phyloP scores from a whole-genome alignment of 2,329 filamentous ascomycete genomes.

The Plenodomus lindquistii region DNA sequence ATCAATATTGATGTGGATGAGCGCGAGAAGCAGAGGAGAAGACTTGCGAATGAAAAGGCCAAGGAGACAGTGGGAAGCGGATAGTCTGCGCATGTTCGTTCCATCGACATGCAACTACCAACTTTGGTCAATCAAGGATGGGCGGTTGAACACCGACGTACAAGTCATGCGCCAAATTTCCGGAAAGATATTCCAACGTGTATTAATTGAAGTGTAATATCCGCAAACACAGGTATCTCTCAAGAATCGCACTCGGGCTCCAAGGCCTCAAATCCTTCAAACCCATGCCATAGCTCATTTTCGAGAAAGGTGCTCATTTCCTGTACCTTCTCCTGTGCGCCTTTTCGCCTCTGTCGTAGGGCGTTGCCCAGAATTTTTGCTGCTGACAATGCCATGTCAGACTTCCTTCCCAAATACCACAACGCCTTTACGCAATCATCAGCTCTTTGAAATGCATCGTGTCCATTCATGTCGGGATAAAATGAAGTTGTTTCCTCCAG shows the following conservation, averaged over 20 bases:
- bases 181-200: no score
- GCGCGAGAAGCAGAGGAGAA: constrained; percentile 36
- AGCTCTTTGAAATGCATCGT: constrained; percentile 45
- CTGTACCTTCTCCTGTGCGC: constrained; percentile 22
- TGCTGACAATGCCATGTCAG: constrained; percentile 54
- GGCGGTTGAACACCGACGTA: no score
- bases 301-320: constrained; percentile 31
- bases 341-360: constrained; percentile 32
- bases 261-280: constrained; percentile 18
- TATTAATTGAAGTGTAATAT: no score
- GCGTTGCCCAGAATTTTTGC: constrained; percentile 45
- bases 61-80: not conserved
- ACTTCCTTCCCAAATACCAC: constrained; percentile 60
- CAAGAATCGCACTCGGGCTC: not conserved
- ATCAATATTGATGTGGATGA: constrained; percentile 41
- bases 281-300: constrained; percentile 31
- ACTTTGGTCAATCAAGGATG: no score
- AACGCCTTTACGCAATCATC: constrained; percentile 58
- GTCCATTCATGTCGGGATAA: constrained; percentile 9
- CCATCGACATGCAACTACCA: no score
- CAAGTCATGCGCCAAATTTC: no score
- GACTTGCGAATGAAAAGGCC: constrained; percentile 6
- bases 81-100: not conserved
- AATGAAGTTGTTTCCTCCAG: constrained; percentile 23
- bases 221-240: not conserved